Base-by-base conservation (phyloP, 495 filamentous ascomycete species). In the Lasiosphaeriaceae sp. region DNA sequence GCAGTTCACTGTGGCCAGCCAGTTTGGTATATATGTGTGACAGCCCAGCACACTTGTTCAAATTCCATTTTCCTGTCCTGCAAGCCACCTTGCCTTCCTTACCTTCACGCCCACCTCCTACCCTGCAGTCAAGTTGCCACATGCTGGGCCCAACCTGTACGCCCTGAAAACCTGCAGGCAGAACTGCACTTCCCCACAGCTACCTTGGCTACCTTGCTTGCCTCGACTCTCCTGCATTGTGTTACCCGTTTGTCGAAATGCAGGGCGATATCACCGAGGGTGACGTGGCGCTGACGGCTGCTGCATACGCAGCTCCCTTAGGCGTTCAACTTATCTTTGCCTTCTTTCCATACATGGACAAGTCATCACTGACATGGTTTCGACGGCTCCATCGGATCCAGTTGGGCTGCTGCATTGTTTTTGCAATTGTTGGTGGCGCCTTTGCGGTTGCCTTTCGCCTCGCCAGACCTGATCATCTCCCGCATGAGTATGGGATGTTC, bases 231-330 rank as follows among this genome's bases (percentile, higher is more conserved):
- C 45, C 45, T 47, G 21, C 14, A 8, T 19, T 47, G 31, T 35
- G 43, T 45, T 21, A 45, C 43, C 19, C 43, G n/a, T 45, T 45
- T 45, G 19, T 45, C 43, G 43, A 45, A 45, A 45, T 45, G 43
- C 43, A 45, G 17, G 43, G 17, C 43, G 43, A 45, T 21, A 45
- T 45, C 43, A 45, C 43, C 17, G 17, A n/a, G 7, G 14, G 17
- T 45, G 16, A 45, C 7, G 16, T 45, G 19, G n/a, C n/a, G 5
- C 5, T 8, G 43, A n/a, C 43, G 43, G 43, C 43, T 45, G 43
- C n/a, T 17, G 43, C 43, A 45, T 45, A 8, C 17, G 19, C 43
- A 45, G 19, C 19, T n/a, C 43, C 43, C 43, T 45, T 21, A 17
- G 7, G 5, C 43, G 14, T 45, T n/a, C 43, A 45, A 21, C n/a